Evolutionary conservation across 2,329 filamentous ascomycete genomes (phyloP).

Genomic region (Phaeosphaeria sp.): DNA sequence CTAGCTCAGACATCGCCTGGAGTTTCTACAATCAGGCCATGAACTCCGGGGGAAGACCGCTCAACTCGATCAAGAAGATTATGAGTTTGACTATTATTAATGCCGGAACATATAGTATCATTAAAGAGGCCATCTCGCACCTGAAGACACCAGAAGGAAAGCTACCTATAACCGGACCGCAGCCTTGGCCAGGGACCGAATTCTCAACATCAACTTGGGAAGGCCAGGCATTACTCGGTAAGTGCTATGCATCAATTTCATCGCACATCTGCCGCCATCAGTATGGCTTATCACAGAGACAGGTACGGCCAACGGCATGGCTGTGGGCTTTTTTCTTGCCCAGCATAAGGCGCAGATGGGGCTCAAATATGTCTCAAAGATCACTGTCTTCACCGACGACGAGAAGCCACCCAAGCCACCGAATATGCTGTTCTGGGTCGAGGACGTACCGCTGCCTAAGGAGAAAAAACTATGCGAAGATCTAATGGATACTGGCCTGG

Average conservation of each 20-base stretch:
- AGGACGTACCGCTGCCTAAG: conserved; percentile 1
- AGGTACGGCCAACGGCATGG: conserved; percentile 17
- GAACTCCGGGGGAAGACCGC: neutral
- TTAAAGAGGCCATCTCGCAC: conserved; percentile 10
- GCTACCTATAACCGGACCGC: neutral
- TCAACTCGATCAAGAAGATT: conserved; percentile 15
- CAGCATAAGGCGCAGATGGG: conserved; percentile 18
- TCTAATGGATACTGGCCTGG: neutral
- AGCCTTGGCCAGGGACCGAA: neutral
- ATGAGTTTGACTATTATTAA: conserved; percentile 16
- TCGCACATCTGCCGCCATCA: neutral
- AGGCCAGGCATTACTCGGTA: neutral
- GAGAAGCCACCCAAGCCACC: neutral
- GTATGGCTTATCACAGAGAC: neutral
- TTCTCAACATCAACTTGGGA: neutral
- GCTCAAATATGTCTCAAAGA: conserved; percentile 13
- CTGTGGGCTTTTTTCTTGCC: conserved; percentile 15
- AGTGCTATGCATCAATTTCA: neutral
- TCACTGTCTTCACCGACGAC: conserved; percentile 16
- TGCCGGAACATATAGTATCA: conserved; percentile 12
- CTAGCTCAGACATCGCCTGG: conserved; percentile 27
- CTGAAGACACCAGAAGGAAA: neutral
- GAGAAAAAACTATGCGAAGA: neutral
- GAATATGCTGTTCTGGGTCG: conserved; percentile 18
- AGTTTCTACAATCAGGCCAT: conserved; percentile 19